A percentile compares a stretch with the other conserved stretches of the same genome.
phyloP scores from a whole-genome alignment of 1,284 basidiomycete genomes.

The Neonothopanus nambi region DNA sequence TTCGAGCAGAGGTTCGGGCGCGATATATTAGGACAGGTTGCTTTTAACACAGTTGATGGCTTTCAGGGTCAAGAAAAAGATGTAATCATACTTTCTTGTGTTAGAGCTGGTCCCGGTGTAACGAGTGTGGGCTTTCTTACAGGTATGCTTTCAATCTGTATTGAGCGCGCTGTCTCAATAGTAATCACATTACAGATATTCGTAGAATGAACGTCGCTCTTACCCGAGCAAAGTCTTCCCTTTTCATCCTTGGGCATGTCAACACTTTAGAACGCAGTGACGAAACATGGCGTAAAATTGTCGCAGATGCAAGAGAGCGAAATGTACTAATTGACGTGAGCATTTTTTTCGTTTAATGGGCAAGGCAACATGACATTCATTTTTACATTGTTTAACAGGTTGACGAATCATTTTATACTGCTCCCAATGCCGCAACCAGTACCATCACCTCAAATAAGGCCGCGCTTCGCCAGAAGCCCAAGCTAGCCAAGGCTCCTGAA shows the following conservation, averaged over 20 bases:
- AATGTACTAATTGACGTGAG: constrained; percentile 56
- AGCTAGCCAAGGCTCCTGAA: not conserved
- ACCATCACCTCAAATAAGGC: not conserved
- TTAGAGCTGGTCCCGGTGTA: constrained; percentile 84
- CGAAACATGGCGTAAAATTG: constrained; percentile 75
- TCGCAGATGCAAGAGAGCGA: constrained; percentile 71
- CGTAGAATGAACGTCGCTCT: constrained; percentile 98
- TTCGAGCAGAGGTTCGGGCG: constrained; percentile 78
- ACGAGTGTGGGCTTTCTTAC: constrained; percentile 86
- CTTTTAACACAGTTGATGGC: constrained; percentile 98
- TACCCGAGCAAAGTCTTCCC: constrained; percentile 91
- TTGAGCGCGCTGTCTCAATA: constrained; percentile 4
- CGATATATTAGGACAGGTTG: constrained; percentile 73
- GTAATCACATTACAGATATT: constrained; percentile 51
- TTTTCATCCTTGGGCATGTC: constrained; percentile 93
- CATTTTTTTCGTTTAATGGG: constrained; percentile 19
- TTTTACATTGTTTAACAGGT: not conserved
- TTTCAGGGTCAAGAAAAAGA: constrained; percentile 99
- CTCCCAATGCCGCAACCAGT: not conserved
- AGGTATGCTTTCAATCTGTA: constrained; percentile 43
- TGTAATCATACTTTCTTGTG: constrained; percentile 93
- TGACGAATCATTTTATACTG: constrained; percentile 1
- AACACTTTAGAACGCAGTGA: constrained; percentile 87
- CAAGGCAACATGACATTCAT: not conserved
- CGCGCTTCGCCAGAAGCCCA: constrained; percentile 1